Evolutionary conservation across 1,139 yeast genomes (phyloP).

Genomic region (Eremothecium cymbalariae): DNA sequence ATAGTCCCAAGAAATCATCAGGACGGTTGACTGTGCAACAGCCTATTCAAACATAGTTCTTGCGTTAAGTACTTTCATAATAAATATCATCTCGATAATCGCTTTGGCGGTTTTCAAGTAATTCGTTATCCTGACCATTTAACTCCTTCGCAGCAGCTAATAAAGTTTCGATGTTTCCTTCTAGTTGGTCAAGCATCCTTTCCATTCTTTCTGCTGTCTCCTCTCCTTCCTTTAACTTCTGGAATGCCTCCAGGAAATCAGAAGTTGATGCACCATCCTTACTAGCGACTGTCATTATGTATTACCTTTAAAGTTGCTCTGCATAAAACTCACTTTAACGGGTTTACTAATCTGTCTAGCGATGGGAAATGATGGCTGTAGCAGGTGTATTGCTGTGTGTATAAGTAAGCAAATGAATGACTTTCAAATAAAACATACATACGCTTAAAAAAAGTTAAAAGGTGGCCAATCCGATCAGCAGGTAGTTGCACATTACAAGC

Average conservation of each 20-base stretch:
- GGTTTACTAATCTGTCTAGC: no score
- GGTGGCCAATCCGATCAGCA: no score
- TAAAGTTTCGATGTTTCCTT: slow-evolving; percentile 45
- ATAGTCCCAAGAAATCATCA: not conserved
- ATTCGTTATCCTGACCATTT: not conserved
- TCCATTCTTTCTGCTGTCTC: slow-evolving; percentile 48
- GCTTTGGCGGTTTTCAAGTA: no score
- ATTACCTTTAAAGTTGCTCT: not conserved
- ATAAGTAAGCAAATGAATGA: no score
- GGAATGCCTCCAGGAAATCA: slow-evolving; percentile 18
- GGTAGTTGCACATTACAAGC: no score
- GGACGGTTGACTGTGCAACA: not conserved
- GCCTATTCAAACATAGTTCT: slow-evolving; percentile 1
- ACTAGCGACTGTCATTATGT: slow-evolving; percentile 1
- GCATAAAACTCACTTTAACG: no score
- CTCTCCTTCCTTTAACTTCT: slow-evolving; percentile 50
- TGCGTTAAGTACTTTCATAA: not conserved
- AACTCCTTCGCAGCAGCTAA: slow-evolving; percentile 30
- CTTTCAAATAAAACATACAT: no score
- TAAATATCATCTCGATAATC: slow-evolving; percentile 1
- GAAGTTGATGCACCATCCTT: not conserved
- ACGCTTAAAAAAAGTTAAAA: no score
- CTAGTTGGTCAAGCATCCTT: slow-evolving; percentile 47
- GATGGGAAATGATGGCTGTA: no score
- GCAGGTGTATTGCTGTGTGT: no score